Evolutionary conservation across 2,329 filamentous ascomycete species (phyloP).

Genomic region (Scolecobasidium constrictum): DNA sequence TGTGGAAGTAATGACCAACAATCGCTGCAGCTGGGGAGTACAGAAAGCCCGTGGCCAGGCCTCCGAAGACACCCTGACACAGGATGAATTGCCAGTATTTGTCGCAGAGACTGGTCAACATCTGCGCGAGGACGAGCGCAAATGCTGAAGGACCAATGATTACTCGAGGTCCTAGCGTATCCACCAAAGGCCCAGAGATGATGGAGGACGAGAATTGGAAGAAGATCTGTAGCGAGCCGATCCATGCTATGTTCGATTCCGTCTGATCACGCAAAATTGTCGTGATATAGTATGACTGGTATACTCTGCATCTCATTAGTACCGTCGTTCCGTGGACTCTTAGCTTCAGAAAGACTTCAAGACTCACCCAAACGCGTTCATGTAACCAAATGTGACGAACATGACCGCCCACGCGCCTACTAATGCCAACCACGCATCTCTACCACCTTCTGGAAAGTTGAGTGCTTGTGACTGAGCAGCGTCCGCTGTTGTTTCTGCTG

Average conservation of each 20-base stretch:
- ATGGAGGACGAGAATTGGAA: conserved; percentile 13
- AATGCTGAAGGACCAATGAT: neutral
- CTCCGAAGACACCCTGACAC: conserved; percentile 37
- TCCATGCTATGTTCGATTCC: conserved; percentile 19
- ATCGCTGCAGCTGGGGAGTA: conserved; percentile 36
- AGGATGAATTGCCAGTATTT: conserved; percentile 39
- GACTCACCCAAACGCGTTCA: conserved; percentile 1
- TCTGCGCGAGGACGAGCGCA: conserved; percentile 13
- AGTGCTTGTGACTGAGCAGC: neutral
- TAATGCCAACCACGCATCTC: neutral
- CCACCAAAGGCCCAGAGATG: neutral
- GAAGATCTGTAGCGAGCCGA: conserved; percentile 18
- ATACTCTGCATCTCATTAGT: conserved; percentile 10
- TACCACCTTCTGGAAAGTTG: neutral
- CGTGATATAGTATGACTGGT: conserved; percentile 17
- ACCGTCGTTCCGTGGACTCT: too few relatives aligned
- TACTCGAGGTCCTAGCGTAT: neutral
- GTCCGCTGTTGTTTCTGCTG: neutral
- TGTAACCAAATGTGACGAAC: neutral
- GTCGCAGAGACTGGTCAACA: conserved; percentile 38
- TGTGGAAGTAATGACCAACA: conserved; percentile 36
- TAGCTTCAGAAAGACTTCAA: too few relatives aligned
- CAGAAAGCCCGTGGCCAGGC: conserved; percentile 32
- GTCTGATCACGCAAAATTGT: conserved; percentile 13
- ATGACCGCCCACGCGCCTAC: neutral